phyloP scores from a whole-genome alignment of 768 basidiomycete species.

The Strobilomyces dryophilus region DNA sequence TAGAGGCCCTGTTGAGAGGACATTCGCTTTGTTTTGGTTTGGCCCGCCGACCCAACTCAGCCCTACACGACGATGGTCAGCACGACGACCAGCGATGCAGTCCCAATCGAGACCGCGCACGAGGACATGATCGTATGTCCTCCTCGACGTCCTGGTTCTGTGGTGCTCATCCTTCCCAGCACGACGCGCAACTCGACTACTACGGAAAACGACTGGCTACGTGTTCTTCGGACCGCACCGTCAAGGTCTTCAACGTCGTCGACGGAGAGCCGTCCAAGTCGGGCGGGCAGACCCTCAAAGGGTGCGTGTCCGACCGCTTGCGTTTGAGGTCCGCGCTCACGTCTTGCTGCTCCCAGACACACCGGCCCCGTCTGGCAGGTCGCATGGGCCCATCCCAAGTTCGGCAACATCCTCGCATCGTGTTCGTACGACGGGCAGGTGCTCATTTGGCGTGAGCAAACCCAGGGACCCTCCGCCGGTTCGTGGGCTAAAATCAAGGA shows the following conservation, averaged over 20 bases:
- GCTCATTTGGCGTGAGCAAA: constrained; percentile 95
- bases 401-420: constrained; percentile 94
- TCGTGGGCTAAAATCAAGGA: constrained; percentile 96
- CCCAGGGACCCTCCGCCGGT: constrained; percentile 43
- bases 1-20: constrained; percentile 24
- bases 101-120: constrained; percentile 91
- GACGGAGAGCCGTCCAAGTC: constrained; percentile 76
- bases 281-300: constrained; percentile 71
- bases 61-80: constrained; percentile 11
- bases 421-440: constrained; percentile 98
- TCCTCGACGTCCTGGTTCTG: neutral
- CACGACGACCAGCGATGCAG: constrained; percentile 58
- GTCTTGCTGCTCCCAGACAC: constrained; percentile 52
- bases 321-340: neutral
- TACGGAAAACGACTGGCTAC: constrained; percentile 96
- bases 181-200: constrained; percentile 98
- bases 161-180: constrained; percentile 42
- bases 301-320: constrained; percentile 42
- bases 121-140: constrained; percentile 92
- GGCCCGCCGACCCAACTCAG: too few species aligned
- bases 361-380: constrained; percentile 98
- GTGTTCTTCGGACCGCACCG: constrained; percentile 92
- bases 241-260: constrained; percentile 92
- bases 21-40: too few species aligned
- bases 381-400: constrained; percentile 98